A percentile compares a stretch with the other conserved stretches of the same genome.
These are phyloP conservation scores for Nicotiana tomentosiformis DNA, from an alignment of 257 asterid species.

Conservation along the genomic window DNA sequence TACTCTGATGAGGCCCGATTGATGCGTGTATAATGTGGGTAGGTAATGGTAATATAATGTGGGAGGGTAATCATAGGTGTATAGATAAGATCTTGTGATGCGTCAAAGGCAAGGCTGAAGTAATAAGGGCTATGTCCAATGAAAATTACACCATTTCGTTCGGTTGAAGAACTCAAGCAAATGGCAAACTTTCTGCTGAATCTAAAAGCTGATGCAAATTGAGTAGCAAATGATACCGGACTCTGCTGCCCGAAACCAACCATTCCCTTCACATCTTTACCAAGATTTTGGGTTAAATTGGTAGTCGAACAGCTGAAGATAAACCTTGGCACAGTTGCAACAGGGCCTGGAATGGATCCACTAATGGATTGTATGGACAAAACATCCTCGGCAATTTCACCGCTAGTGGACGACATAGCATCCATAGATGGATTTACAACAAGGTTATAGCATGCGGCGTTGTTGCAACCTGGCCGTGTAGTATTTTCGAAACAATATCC, in stretches of 20 bases:
- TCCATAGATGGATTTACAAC: not conserved
- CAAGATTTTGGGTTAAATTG: not conserved
- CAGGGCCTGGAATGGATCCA: not conserved
- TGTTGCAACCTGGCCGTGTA: not conserved
- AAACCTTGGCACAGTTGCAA: not conserved
- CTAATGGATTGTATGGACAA: conserved; percentile 6
- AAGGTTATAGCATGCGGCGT: not conserved
- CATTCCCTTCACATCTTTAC: conserved; percentile 11
- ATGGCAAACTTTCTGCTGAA: conserved; percentile 9
- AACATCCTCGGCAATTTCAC: conserved; percentile 2
- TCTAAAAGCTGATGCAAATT: not conserved
- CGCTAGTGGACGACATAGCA: not conserved
- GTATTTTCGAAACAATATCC: not conserved
- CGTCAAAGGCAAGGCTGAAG: not conserved
- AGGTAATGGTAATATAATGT: not conserved
- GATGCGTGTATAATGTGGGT: not conserved
- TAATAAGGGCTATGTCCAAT: conserved; percentile 20
- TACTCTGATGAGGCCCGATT: not conserved
- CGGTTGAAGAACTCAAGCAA: conserved; percentile 1
- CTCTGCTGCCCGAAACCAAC: conserved; percentile 13
- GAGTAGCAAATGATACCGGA: not conserved
- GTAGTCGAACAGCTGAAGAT: not conserved
- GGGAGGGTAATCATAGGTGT: not conserved
- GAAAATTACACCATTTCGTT: conserved; percentile 11
- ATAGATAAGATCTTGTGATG: not conserved